Evolutionary conservation across 2,329 filamentous ascomycete species (phyloP), one percentile per base, ranked within the genome.

Genomic region (Beauveria varroae): DNA sequence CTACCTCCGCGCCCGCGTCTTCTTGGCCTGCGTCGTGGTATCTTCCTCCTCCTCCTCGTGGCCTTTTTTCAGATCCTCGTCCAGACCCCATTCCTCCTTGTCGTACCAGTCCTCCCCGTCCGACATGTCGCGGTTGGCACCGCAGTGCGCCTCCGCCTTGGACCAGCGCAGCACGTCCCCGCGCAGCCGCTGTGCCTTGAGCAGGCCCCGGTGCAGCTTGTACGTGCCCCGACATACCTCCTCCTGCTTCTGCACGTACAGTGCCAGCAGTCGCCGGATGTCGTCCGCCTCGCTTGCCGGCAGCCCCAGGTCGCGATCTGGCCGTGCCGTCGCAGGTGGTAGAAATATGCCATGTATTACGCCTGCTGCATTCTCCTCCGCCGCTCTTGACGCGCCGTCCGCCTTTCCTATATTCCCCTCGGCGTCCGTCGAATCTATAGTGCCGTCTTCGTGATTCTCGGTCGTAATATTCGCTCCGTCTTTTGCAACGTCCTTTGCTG

Each of bases 41-140:
- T 92, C 89, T 70, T 93, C 90, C 70, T 95, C 90, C 68, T 93
- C 90, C 69, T 89, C 87, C 64, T 92, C 89, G 68, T 90, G 87
- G 0, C 90, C 90, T 75, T 95, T 95, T 72, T 90, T 88, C 8
- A 93, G 75, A 66, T 90, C 87, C 64, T 89, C 87, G 9, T 84
- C 81, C 54, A 95, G 72, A 0, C 83, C 84, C 89, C 90, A 93
- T 74, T 91, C 88, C 58, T 91, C 87, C 69, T 84, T 84, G 73
- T 96, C 91, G 70, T 92, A 93, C 89, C 90, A 96, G 71, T 96
- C 91, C 76, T 96, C 91, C 12, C 90, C 90, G 70, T 96, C 91
- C 56, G 88, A 92, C 86, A 95, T 86, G 72, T 93, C 89, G 55
- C 86, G 73, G 70, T 86, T 85, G 20, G 77, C 70, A 1, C 86